phyloP scores from a whole-genome alignment of 257 asterid species.

The Agastache rugosa region DNA sequence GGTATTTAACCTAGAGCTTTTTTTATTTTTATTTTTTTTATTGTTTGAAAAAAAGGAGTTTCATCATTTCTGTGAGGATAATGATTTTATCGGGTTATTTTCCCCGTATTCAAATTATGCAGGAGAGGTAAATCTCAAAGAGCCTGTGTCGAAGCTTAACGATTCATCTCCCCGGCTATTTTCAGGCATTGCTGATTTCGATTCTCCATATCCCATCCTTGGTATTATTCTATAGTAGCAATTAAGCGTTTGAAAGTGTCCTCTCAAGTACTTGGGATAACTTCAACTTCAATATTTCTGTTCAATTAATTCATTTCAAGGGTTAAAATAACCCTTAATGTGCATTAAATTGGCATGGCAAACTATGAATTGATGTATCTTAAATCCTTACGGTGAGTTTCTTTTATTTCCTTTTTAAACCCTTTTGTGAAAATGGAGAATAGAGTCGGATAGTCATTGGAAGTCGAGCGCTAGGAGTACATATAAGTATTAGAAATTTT shows the following conservation, averaged over 20 bases:
- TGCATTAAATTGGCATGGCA: slow-evolving; percentile 2
- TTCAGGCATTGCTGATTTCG: slow-evolving; percentile 49
- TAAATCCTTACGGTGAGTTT: background rate
- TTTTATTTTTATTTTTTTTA: background rate
- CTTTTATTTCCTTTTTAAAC: background rate
- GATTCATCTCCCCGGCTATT: slow-evolving; percentile 49
- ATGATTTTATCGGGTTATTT: background rate
- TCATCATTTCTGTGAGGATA: slow-evolving; percentile 10
- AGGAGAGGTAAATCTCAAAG: slow-evolving; percentile 38
- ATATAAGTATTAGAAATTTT: slow-evolving; percentile 6
- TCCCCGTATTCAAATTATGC: slow-evolving; percentile 19
- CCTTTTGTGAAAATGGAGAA: slow-evolving; percentile 4
- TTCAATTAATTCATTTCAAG: background rate
- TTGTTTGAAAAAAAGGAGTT: background rate
- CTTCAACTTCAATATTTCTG: background rate
- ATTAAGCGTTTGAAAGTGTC: no score
- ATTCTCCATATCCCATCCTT: slow-evolving; percentile 49
- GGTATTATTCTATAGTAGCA: slow-evolving; percentile 53
- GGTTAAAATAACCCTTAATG: background rate
- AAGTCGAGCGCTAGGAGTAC: background rate
- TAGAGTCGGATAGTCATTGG: slow-evolving; percentile 21
- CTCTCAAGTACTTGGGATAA: slow-evolving; percentile 13
- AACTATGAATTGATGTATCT: background rate
- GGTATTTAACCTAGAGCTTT: slow-evolving; percentile 36
- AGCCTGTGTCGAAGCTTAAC: slow-evolving; percentile 30